Conservation (phyloP, 225 moss, liverwort and hornwort species). For the Ulota crispa region DNA sequence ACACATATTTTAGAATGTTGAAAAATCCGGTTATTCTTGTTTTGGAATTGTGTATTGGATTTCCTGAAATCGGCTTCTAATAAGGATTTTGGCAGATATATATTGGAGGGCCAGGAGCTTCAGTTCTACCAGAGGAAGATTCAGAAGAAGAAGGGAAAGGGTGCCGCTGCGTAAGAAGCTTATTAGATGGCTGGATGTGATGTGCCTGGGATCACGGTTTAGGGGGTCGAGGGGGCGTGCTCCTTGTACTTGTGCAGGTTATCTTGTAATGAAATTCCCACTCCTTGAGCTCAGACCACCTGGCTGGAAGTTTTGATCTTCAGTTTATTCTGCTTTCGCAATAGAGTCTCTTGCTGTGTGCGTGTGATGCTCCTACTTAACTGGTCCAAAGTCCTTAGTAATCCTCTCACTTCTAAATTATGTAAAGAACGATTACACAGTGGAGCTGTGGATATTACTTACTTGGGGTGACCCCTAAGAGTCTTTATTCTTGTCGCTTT, state of each 20-base stretch:
- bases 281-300: conserved; percentile 26
- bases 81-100: conserved; percentile 44
- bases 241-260: conserved; percentile 26
- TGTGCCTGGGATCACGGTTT: conserved; percentile 19
- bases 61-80: neutral
- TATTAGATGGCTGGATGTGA: conserved; percentile 17
- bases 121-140: conserved; percentile 92
- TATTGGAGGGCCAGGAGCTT: conserved; percentile 83
- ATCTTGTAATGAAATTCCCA: conserved; percentile 41
- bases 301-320: conserved; percentile 35
- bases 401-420: conserved; percentile 8
- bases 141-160: conserved; percentile 96
- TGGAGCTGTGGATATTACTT: conserved; percentile 18
- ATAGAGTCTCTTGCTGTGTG: conserved; percentile 30
- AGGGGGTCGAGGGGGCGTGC: conserved; percentile 17
- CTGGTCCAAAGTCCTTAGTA: conserved; percentile 36
- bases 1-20: neutral
- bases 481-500: conserved; percentile 4
- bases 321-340: conserved; percentile 8
- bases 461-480: neutral
- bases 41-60: neutral
- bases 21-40: neutral
- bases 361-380: conserved; percentile 41
- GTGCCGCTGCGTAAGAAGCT: conserved; percentile 50
- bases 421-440: conserved; percentile 17